These are phyloP conservation scores for Termitomyces sp. DNA, from an alignment of 768 basidiomycete genomes.

Conservation along the genomic window DNA sequence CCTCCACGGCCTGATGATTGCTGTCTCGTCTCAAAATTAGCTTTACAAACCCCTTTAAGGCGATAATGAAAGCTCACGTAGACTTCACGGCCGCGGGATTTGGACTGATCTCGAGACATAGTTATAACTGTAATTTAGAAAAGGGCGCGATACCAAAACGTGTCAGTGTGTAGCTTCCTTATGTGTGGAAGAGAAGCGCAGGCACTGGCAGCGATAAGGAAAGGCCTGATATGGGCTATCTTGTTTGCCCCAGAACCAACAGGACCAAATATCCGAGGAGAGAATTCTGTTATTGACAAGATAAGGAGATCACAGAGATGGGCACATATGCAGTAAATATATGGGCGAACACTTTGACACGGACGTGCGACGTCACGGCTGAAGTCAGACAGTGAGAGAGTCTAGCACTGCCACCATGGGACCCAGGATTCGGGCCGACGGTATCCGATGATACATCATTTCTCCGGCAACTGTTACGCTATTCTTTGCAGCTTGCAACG, in stretches of 20 bases:
- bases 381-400: no score
- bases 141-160: background rate
- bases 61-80: conserved; percentile 34
- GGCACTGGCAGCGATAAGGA: conserved; percentile 6
- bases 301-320: background rate
- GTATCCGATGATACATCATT: background rate
- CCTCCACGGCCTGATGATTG: conserved; percentile 66
- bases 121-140: background rate
- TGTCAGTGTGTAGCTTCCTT: background rate
- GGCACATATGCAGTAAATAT: background rate
- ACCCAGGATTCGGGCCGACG: background rate
- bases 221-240: conserved; percentile 5
- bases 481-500: background rate
- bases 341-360: background rate
- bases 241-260: background rate
- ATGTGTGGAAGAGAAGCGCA: background rate
- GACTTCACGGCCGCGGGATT: conserved; percentile 54
- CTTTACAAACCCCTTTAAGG: background rate
- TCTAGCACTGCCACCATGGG: background rate
- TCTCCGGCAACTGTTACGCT: background rate
- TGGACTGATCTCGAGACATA: conserved; percentile 38
- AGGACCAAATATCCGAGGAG: background rate
- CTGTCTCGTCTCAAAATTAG: conserved; percentile 19
- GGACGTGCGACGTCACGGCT: background rate
- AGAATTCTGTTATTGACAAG: background rate